A percentile compares a stretch with the other conserved stretches of the same genome.
phyloP scores from a whole-genome alignment of 2,329 filamentous ascomycete species.

The Colletotrichum melonis region DNA sequence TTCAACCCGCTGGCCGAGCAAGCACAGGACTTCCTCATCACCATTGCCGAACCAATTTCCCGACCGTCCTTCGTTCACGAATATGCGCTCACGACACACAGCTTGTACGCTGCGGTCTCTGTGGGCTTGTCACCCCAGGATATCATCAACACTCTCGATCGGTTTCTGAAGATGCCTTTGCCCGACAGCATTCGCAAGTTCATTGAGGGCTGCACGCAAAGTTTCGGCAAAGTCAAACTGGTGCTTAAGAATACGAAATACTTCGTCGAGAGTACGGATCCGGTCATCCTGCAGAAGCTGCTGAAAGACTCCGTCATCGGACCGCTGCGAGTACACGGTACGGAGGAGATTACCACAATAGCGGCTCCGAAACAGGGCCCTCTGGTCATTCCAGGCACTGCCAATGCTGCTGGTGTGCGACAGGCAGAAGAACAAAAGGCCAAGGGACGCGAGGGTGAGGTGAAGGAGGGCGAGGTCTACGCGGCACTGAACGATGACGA shows the following conservation, averaged over 20 bases:
- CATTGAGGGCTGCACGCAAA: slow-evolving; percentile 83
- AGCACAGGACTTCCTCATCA: slow-evolving; percentile 94
- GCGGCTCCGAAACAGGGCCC: slow-evolving; percentile 88
- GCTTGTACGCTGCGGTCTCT: slow-evolving; percentile 93
- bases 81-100: slow-evolving; percentile 91
- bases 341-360: slow-evolving; percentile 79
- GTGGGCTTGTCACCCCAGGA: slow-evolving; percentile 91
- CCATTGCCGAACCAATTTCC: slow-evolving; percentile 92
- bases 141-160: slow-evolving; percentile 89
- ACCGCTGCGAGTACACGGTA: slow-evolving; percentile 78
- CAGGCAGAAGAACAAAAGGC: slow-evolving; percentile 69
- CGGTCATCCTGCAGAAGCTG: slow-evolving; percentile 86
- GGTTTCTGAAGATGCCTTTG: slow-evolving; percentile 88
- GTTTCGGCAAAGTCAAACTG: slow-evolving; percentile 95
- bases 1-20: slow-evolving; percentile 89
- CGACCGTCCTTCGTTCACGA: slow-evolving; percentile 93
- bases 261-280: slow-evolving; percentile 92
- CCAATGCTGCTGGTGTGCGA: slow-evolving; percentile 88
- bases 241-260: slow-evolving; percentile 95
- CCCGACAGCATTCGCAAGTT: slow-evolving; percentile 85
- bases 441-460: slow-evolving; percentile 59
- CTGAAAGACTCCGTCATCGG: slow-evolving; percentile 87
- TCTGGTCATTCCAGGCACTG: slow-evolving; percentile 93
- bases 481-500: slow-evolving; percentile 84
- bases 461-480: slow-evolving; percentile 75